These are phyloP conservation scores for Rhizopus stolonifer DNA, from an alignment of 371 early-diverging fungal genomes.

Conservation along the genomic window DNA sequence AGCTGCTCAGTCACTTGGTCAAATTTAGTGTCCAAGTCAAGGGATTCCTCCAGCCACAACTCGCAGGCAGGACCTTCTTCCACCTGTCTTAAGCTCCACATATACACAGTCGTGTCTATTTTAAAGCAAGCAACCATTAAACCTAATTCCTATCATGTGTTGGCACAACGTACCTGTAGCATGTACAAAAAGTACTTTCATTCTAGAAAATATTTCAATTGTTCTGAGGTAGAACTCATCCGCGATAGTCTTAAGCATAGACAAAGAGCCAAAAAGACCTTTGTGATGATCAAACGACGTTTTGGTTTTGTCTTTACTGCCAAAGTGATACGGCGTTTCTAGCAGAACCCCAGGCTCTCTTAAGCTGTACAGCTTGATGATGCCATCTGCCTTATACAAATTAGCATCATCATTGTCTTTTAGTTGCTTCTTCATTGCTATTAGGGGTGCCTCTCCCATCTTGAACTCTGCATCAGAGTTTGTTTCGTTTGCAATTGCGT, in stretches of 20 bases:
- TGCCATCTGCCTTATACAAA: not conserved
- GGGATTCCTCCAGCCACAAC: not conserved
- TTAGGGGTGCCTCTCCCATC: not conserved
- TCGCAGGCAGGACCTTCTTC: not conserved
- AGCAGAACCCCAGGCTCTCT: not conserved
- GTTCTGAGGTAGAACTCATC: not conserved
- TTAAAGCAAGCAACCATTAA: not conserved
- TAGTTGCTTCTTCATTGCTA: constrained; percentile 3
- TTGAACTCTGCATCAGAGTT: too few relatives aligned
- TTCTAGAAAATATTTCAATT: not conserved
- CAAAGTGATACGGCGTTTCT: not conserved
- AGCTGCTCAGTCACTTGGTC: not conserved
- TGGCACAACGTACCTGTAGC: not conserved
- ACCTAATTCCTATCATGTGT: not conserved
- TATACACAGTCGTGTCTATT: not conserved
- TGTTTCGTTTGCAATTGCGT: too few relatives aligned
- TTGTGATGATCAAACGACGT: constrained; percentile 5
- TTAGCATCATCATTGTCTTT: not conserved
- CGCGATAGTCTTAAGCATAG: not conserved
- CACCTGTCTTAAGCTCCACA: not conserved
- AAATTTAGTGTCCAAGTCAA: not conserved
- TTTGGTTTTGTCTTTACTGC: not conserved
- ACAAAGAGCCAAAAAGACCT: not conserved
- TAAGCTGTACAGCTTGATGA: not conserved
- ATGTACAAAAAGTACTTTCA: constrained; percentile 5